phyloP scores from a whole-genome alignment of 2,329 filamentous ascomycete genomes.

The Pezicula carpinea region DNA sequence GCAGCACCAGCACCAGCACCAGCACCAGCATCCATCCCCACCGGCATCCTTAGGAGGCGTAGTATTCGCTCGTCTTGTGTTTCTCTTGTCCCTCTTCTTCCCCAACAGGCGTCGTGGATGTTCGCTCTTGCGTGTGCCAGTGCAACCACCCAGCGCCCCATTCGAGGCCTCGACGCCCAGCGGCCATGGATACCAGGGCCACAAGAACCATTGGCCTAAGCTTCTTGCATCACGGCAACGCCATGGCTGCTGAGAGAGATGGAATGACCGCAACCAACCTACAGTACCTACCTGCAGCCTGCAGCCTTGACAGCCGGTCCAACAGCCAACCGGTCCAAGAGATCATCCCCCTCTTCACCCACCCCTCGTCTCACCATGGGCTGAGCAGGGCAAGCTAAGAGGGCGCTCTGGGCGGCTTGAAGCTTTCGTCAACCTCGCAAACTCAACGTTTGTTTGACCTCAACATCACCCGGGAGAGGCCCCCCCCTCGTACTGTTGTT shows the following conservation, averaged over 20 bases:
- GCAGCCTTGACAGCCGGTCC: not conserved
- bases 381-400: not conserved
- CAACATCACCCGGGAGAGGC: not conserved
- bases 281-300: not conserved
- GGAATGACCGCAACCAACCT: not conserved
- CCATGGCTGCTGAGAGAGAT: not conserved
- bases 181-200: not conserved
- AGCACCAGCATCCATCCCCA: not conserved
- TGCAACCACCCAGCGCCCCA: not conserved
- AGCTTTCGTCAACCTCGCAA: not conserved
- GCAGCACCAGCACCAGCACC: not conserved
- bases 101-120: not conserved
- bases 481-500: not conserved
- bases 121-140: not conserved
- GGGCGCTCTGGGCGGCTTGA: not conserved
- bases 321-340: not conserved
- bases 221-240: not conserved
- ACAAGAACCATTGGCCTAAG: conserved; percentile 1
- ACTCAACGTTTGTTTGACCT: conserved; percentile 1
- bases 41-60: not conserved
- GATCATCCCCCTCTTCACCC: too few relatives aligned
- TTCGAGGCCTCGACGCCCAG: not conserved
- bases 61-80: too few relatives aligned
- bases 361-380: too few relatives aligned
- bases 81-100: not conserved